These are phyloP conservation scores for Eimeria tenella DNA, from an alignment of 169 alveolate species.

Conservation along the genomic window DNA sequence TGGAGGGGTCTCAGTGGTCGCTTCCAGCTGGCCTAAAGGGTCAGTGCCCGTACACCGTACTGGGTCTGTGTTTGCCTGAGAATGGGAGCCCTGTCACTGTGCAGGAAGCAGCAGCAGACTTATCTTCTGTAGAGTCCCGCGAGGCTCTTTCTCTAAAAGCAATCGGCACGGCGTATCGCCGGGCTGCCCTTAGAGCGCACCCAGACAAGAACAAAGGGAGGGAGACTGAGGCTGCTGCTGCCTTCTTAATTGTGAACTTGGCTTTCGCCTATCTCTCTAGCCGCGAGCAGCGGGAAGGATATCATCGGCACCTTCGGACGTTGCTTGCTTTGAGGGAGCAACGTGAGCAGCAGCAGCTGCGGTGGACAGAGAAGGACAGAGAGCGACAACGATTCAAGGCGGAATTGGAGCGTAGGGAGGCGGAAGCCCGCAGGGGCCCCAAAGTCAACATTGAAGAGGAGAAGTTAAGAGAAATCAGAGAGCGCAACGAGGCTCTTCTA, in stretches of 20 bases:
- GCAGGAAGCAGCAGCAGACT: slow-evolving; percentile 41
- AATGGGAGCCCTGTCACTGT: slow-evolving; percentile 11
- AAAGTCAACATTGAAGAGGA: not conserved
- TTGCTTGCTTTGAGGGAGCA: slow-evolving; percentile 32
- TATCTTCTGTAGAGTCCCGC: not conserved
- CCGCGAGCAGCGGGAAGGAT: slow-evolving; percentile 21
- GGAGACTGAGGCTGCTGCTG: slow-evolving; percentile 67
- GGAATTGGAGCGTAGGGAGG: slow-evolving; percentile 55
- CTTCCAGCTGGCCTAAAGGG: slow-evolving; percentile 64
- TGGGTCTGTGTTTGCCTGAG: slow-evolving; percentile 13
- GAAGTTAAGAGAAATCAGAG: not conserved
- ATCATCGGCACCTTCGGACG: slow-evolving; percentile 48
- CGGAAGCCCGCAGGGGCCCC: slow-evolving; percentile 17
- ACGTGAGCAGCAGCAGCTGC: slow-evolving; percentile 60
- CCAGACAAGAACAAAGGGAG: slow-evolving; percentile 76
- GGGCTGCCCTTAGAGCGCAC: slow-evolving; percentile 74
- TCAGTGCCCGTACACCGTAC: slow-evolving; percentile 40
- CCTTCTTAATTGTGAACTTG: slow-evolving; percentile 53
- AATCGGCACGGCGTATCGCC: slow-evolving; percentile 40
- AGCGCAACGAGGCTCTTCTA: slow-evolving; percentile 21
- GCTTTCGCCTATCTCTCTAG: slow-evolving; percentile 61
- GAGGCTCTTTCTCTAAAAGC: slow-evolving; percentile 49
- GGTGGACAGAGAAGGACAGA: slow-evolving; percentile 40
- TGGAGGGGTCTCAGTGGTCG: slow-evolving; percentile 4
- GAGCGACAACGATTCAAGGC: slow-evolving; percentile 36